These are phyloP conservation scores for Saccharomyces hybrid DNA, from an alignment of 1,139 yeast species.

Conservation along the genomic window DNA sequence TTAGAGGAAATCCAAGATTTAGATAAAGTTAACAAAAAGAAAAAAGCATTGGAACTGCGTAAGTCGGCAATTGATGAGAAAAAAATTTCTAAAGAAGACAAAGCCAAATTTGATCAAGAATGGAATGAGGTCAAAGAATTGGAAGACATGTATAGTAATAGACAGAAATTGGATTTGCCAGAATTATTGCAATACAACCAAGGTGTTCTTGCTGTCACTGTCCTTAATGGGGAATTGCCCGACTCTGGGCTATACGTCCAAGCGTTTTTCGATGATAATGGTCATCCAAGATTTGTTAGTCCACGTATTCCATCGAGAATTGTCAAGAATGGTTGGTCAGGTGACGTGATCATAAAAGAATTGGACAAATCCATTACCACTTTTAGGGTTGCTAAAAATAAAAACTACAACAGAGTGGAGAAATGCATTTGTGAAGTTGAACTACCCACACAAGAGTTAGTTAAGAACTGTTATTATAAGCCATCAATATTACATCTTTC, in stretches of 20 bases:
- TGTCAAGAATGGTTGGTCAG: constrained; percentile 47
- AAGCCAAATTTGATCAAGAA: constrained; percentile 24
- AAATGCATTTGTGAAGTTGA: constrained; percentile 55
- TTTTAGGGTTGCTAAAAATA: constrained; percentile 52
- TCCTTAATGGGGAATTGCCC: constrained; percentile 50
- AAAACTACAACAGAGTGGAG: constrained; percentile 47
- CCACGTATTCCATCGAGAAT: constrained; percentile 40
- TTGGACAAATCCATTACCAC: constrained; percentile 62
- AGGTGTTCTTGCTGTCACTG: constrained; percentile 68
- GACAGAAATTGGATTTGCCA: constrained; percentile 52
- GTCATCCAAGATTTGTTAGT: constrained; percentile 52
- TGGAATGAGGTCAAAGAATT: constrained; percentile 33
- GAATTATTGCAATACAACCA: constrained; percentile 55
- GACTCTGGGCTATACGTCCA: constrained; percentile 56
- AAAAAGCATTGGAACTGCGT: constrained; percentile 28
- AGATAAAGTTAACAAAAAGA: constrained; percentile 36
- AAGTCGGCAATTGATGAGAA: constrained; percentile 24
- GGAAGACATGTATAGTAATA: constrained; percentile 37
- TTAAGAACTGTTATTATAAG: constrained; percentile 55
- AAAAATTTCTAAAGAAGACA: constrained; percentile 24
- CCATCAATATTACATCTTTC: constrained; percentile 51
- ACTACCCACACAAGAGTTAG: constrained; percentile 59
- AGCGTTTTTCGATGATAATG: constrained; percentile 65
- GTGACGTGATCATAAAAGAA: constrained; percentile 69
- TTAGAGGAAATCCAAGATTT: constrained; percentile 63